Conservation (phyloP, 1,139 yeast species). For the Geotrichum cucujoidarum region DNA sequence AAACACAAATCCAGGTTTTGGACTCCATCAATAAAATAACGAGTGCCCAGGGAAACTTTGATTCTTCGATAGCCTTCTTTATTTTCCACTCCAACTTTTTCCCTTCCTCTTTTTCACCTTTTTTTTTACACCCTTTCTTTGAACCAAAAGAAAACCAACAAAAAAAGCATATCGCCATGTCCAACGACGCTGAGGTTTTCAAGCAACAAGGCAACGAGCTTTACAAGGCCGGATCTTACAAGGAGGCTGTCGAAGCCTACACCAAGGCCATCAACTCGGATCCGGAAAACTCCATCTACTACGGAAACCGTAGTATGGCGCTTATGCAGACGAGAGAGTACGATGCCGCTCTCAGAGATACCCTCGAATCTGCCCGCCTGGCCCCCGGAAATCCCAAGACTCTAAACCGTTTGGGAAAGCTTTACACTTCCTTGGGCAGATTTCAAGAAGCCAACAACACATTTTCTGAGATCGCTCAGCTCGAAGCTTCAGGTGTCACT, state of each 20-base stretch:
- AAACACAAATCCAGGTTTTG: background rate
- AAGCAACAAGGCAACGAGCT: slow-evolving; percentile 39
- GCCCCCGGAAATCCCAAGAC: slow-evolving; percentile 37
- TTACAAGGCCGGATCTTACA: slow-evolving; percentile 38
- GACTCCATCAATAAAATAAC: background rate
- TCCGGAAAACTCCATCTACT: slow-evolving; percentile 43
- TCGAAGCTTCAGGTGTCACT: slow-evolving; percentile 12
- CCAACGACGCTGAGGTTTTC: slow-evolving; percentile 29
- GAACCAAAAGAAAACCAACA: background rate
- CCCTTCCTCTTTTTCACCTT: background rate
- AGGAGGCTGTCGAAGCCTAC: slow-evolving; percentile 36
- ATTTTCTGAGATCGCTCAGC: slow-evolving; percentile 22
- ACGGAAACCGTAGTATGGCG: slow-evolving; percentile 82
- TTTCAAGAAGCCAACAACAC: slow-evolving; percentile 35
- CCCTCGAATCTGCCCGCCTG: slow-evolving; percentile 33
- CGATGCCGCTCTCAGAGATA: slow-evolving; percentile 53
- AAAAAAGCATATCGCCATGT: slow-evolving; percentile 2
- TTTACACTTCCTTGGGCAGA: slow-evolving; percentile 36
- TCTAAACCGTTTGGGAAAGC: slow-evolving; percentile 36
- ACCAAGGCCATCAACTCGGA: slow-evolving; percentile 38
- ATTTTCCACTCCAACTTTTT: background rate
- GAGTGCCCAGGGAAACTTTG: background rate
- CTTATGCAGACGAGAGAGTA: slow-evolving; percentile 55
- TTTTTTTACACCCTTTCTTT: background rate
- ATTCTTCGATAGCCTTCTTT: background rate